phyloP scores from a whole-genome alignment of 345 rosid species.

The Trapa bicornis region DNA sequence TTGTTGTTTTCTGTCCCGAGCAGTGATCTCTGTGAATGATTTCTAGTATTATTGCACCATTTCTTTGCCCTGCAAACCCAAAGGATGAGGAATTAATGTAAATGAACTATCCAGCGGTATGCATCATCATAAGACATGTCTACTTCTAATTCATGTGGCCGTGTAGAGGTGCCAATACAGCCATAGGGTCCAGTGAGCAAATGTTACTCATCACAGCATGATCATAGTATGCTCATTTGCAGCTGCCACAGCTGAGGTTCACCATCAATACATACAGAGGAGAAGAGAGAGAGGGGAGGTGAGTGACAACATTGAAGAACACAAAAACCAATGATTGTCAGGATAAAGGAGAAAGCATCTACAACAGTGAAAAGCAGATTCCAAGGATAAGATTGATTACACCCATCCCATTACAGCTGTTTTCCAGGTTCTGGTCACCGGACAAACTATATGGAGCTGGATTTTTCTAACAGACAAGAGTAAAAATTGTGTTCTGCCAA shows the following conservation, averaged over 20 bases:
- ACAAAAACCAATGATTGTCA: not conserved
- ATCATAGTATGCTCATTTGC: not conserved
- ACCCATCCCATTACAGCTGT: constrained; percentile 1
- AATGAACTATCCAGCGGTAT: not conserved
- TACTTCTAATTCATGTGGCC: no score
- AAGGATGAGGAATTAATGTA: not conserved
- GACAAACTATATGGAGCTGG: not conserved
- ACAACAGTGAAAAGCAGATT: not conserved
- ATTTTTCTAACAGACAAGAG: not conserved
- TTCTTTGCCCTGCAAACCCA: constrained; percentile 29
- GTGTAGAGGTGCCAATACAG: no score
- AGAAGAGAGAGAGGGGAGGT: not conserved
- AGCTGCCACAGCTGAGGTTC: not conserved
- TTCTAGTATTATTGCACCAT: constrained; percentile 56
- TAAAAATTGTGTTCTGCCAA: not conserved
- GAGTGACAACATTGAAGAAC: not conserved
- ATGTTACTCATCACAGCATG: not conserved
- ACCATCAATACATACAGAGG: no score
- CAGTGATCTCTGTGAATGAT: constrained; percentile 55
- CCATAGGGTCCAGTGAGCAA: not conserved
- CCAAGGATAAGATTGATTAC: not conserved
- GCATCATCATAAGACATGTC: no score
- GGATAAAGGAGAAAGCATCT: not conserved
- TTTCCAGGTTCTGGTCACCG: not conserved
- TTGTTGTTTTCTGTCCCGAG: constrained; percentile 22